A percentile compares a stretch with the other conserved stretches of the same genome.
These are phyloP conservation scores for Mortierella hygrophila DNA, from an alignment of 192 early-diverging fungal species.

Conservation along the genomic window DNA sequence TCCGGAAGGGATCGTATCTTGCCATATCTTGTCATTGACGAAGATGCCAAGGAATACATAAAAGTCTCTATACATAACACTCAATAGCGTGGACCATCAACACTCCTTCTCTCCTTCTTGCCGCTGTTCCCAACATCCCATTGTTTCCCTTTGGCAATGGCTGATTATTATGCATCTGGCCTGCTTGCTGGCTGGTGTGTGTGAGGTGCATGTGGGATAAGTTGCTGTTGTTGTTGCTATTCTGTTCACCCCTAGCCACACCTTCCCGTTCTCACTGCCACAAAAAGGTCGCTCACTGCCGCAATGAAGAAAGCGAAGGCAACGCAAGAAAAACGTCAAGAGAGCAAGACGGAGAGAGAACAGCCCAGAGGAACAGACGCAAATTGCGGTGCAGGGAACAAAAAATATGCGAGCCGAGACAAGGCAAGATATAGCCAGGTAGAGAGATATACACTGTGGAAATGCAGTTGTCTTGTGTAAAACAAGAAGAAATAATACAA, in stretches of 20 bases:
- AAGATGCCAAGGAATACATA: background rate
- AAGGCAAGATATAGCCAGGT: too few species aligned
- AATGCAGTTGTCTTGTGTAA: background rate
- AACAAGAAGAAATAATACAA: background rate
- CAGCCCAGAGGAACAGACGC: too few species aligned
- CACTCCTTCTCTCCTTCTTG: too few species aligned
- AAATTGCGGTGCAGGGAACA: background rate
- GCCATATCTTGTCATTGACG: too few species aligned
- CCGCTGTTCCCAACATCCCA: too few species aligned
- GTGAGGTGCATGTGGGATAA: too few species aligned
- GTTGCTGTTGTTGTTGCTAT: background rate
- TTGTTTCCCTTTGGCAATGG: too few species aligned
- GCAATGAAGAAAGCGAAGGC: background rate
- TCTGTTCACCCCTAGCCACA: background rate
- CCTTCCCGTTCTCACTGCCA: background rate
- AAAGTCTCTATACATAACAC: too few species aligned
- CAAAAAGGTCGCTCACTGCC: background rate
- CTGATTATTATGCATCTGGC: background rate
- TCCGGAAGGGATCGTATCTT: background rate
- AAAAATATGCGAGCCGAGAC: background rate
- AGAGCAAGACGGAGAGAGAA: background rate
- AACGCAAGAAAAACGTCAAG: background rate
- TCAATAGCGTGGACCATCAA: too few species aligned
- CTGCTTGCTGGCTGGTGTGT: background rate
- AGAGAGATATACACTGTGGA: too few species aligned